phyloP scores from a whole-genome alignment of 192 early-diverging fungal species.

The Chytriomyces sp. region DNA sequence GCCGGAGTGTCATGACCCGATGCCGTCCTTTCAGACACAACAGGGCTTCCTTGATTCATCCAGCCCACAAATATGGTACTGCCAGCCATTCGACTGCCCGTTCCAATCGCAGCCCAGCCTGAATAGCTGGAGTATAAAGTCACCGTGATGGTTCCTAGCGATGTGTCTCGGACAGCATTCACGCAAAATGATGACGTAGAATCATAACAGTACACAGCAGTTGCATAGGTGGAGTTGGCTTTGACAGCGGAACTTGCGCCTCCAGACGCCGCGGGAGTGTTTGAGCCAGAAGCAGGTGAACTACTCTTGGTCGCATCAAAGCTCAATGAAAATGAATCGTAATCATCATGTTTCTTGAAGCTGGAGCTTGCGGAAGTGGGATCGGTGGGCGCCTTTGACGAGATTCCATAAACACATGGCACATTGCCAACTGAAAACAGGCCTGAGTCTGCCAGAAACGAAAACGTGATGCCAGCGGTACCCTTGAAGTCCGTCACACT shows the following conservation, averaged over 20 bases:
- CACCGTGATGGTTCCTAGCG: background rate
- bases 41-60: constrained; percentile 8
- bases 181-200: constrained; percentile 3
- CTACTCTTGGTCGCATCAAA: constrained; percentile 16
- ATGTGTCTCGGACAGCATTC: background rate
- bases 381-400: background rate
- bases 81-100: constrained; percentile 6
- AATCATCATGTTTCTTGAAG: too few species aligned
- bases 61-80: constrained; percentile 37
- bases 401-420: too few species aligned
- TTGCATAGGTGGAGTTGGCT: constrained; percentile 16
- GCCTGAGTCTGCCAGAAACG: background rate
- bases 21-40: constrained; percentile 28
- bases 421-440: background rate
- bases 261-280: background rate
- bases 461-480: background rate
- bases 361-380: background rate
- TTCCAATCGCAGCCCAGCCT: constrained; percentile 20
- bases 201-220: background rate
- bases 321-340: constrained; percentile 23
- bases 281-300: background rate
- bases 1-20: constrained; percentile 23
- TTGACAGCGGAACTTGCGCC: constrained; percentile 13
- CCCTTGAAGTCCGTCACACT: too few species aligned
- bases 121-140: background rate